Conservation (phyloP, 441 rosid species). For the Daphne laureola region DNA sequence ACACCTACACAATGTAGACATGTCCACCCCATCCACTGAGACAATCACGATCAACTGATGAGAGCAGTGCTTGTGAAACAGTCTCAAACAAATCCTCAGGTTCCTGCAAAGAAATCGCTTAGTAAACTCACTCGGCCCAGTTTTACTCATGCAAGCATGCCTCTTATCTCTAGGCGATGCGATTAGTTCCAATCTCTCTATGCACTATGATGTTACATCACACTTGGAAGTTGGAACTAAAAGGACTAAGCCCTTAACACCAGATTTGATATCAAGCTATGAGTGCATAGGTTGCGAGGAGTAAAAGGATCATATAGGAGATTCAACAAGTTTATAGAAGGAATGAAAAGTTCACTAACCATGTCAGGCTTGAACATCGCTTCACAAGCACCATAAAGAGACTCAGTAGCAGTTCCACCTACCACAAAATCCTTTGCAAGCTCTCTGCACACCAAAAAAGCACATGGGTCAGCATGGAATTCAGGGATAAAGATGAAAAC, state of each 20-base stretch:
- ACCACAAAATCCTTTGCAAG: constrained; percentile 95
- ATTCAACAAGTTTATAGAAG: background rate
- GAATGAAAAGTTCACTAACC: constrained; percentile 38
- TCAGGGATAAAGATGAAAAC: background rate
- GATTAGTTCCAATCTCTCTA: background rate
- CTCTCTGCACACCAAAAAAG: constrained; percentile 42
- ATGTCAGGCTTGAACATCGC: constrained; percentile 87
- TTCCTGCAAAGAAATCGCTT: constrained; percentile 41
- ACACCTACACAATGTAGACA: constrained; percentile 86
- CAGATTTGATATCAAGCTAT: too few relatives aligned
- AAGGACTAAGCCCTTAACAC: too few relatives aligned
- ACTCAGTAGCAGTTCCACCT: constrained; percentile 89
- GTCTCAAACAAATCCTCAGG: constrained; percentile 85
- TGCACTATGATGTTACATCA: background rate
- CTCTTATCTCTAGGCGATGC: too few relatives aligned
- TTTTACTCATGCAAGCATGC: too few relatives aligned
- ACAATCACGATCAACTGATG: constrained; percentile 95
- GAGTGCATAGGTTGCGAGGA: too few relatives aligned
- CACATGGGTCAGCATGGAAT: constrained; percentile 7
- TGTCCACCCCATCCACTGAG: constrained; percentile 99
- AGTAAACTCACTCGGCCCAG: background rate
- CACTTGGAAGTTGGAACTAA: too few relatives aligned
- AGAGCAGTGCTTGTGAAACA: constrained; percentile 76
- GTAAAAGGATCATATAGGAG: too few relatives aligned
- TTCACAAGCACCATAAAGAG: constrained; percentile 94